Conservation (phyloP, 176 grass and related monocot species). For the Carex kokanica region DNA sequence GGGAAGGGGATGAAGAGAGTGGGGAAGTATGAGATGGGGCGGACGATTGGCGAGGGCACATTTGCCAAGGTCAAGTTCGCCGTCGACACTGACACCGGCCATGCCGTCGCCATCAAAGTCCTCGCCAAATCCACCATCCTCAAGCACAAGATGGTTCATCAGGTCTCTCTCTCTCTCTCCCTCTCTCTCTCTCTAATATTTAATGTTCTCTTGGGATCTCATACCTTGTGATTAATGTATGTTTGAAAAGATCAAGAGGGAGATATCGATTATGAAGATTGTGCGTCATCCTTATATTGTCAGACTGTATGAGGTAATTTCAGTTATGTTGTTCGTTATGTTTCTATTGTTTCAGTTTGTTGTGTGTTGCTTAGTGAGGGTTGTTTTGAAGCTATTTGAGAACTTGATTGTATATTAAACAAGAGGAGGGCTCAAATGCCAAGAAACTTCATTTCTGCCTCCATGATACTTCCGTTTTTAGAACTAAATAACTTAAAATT, state of each 20-base stretch:
- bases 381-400: not conserved
- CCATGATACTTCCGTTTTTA: too few relatives aligned
- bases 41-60: constrained; percentile 83
- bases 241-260: constrained; percentile 77
- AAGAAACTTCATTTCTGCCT: too few relatives aligned
- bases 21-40: constrained; percentile 77
- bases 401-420: not conserved
- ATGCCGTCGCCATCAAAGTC: constrained; percentile 80
- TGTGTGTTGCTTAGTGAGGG: not conserved
- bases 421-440: too few relatives aligned
- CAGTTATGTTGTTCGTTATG: not conserved
- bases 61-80: constrained; percentile 98
- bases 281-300: constrained; percentile 87
- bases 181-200: not conserved
- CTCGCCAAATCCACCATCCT: constrained; percentile 85
- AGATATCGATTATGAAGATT: constrained; percentile 99
- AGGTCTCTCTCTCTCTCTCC: constrained; percentile 33
- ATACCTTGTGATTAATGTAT: constrained; percentile 11
- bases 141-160: constrained; percentile 77
- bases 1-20: constrained; percentile 52
- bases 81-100: constrained; percentile 55
- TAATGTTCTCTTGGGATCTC: not conserved
- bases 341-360: not conserved
- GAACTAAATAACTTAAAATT: too few relatives aligned
- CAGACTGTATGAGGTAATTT: constrained; percentile 68